Evolutionary conservation across 495 filamentous ascomycete genomes (phyloP).

Genomic region (Penicillium daleae): DNA sequence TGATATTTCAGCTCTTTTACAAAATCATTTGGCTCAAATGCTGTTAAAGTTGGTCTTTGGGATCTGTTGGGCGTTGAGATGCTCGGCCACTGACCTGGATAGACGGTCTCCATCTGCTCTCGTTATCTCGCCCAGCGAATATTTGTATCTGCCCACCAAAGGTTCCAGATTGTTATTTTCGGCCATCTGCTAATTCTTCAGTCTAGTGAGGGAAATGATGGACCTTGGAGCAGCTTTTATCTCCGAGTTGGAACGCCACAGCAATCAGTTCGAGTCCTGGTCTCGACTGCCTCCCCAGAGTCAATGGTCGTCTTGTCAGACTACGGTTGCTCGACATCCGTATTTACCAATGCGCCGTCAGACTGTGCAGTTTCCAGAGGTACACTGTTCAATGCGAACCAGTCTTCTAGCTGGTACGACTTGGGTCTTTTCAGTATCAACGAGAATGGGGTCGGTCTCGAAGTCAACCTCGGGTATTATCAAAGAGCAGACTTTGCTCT

Average conservation of each 20-base stretch:
- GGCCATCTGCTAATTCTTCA: not conserved
- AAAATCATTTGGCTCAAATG: slow-evolving; percentile 8
- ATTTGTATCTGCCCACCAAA: slow-evolving; percentile 18
- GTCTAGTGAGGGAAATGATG: slow-evolving; percentile 28
- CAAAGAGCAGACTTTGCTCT: slow-evolving; percentile 21
- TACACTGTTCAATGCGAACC: slow-evolving; percentile 20
- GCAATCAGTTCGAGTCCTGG: slow-evolving; percentile 23
- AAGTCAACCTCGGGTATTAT: slow-evolving; percentile 27
- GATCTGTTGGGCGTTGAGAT: slow-evolving; percentile 5
- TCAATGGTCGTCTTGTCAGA: slow-evolving; percentile 29
- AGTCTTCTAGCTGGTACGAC: slow-evolving; percentile 25
- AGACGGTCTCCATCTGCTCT: slow-evolving; percentile 21
- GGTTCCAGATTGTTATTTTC: not conserved
- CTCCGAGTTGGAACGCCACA: slow-evolving; percentile 23
- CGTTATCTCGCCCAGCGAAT: slow-evolving; percentile 25
- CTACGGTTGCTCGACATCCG: slow-evolving; percentile 26
- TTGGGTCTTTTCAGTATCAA: slow-evolving; percentile 23
- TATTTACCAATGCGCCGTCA: slow-evolving; percentile 19
- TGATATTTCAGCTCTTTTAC: not conserved
- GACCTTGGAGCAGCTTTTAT: slow-evolving; percentile 29
- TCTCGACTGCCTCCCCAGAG: slow-evolving; percentile 30
- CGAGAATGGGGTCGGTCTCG: slow-evolving; percentile 24
- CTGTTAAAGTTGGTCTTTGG: not conserved
- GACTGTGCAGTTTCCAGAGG: slow-evolving; percentile 27
- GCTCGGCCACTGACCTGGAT: slow-evolving; percentile 5